Base-by-base conservation (phyloP, 1,284 basidiomycete species). In the Microbotryomycetes sp. region DNA sequence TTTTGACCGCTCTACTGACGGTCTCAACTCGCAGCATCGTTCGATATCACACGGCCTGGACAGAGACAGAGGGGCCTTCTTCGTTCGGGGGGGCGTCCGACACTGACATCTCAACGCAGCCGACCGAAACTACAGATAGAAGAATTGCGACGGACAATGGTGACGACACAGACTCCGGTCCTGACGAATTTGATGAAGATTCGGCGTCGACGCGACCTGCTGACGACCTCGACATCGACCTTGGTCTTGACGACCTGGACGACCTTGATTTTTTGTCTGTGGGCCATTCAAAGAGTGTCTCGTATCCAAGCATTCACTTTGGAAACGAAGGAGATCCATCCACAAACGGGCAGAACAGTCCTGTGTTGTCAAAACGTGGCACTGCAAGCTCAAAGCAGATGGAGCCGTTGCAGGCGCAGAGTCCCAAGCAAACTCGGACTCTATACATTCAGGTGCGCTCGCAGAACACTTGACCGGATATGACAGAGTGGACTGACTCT, bases 221-320 rank as follows among this genome's bases (percentile, higher is more conserved):
- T 0, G 55, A 60, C 32, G 62, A 70, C 14, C 60, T 62, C 50
- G 64, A 70, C 32, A 60, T 59, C 1, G 64, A 65, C 36, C 59
- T 67, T 19, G 68, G 63, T 9, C 48, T 66, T 30, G 54, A 66
- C 48, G 66, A 67, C 16, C 29, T 68, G 22, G 71, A 71, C 61
- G 67, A 70, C 48, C 42, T 63, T 45, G 71, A 72, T 56, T 71
- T 72, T 47, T 50, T 71, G 3, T 66, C 62, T 7, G 56, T 63
- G 54, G 70, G 70, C 19, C 71, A 72, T 32, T 69, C 64, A 36
- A 60, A 60, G 26, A 71, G 68, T 56, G 36, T 68, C 0, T 68
- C 68, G 4, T 71, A 70, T 51, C 71, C 71, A 9, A 64, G 59
- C 46, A 72, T 72, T 15, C 71, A 71, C 45, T 72, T 72, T 28